These are phyloP conservation scores for Alloteropsis semialata DNA, from an alignment of 176 grass and related monocot genomes.

Conservation along the genomic window DNA sequence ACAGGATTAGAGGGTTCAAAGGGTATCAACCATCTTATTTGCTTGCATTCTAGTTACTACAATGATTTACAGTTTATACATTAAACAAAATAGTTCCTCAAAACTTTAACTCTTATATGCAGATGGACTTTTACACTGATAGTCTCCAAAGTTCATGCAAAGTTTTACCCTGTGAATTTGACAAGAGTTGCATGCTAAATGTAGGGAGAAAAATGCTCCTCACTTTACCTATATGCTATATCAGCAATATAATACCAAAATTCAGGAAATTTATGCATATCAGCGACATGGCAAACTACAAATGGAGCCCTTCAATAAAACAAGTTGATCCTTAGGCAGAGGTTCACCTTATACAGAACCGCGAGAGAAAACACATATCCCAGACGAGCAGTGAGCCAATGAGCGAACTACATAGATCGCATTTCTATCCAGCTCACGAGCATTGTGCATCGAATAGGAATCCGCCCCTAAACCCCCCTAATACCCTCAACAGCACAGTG, in stretches of 20 bases:
- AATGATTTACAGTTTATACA: neutral
- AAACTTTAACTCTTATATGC: neutral
- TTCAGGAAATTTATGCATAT: neutral
- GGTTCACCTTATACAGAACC: neutral
- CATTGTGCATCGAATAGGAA: neutral
- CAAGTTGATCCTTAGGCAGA: neutral
- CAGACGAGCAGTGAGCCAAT: no score
- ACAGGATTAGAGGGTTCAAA: neutral
- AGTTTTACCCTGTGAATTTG: neutral
- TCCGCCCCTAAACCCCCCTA: conserved; percentile 18
- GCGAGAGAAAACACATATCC: no score
- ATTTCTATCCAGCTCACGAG: neutral
- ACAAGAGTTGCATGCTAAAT: neutral
- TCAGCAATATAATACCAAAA: neutral
- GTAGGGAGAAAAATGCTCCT: neutral
- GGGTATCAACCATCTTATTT: neutral
- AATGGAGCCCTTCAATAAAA: neutral
- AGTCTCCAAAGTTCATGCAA: neutral
- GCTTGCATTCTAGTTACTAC: neutral
- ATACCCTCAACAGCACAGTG: neutral
- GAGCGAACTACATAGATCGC: neutral
- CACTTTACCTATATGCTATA: neutral
- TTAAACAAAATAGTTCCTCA: neutral
- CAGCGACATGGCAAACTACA: neutral
- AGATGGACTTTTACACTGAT: neutral